Evolutionary conservation across 1,284 basidiomycete genomes (phyloP).

Genomic region (Mrakiaceae sp.): DNA sequence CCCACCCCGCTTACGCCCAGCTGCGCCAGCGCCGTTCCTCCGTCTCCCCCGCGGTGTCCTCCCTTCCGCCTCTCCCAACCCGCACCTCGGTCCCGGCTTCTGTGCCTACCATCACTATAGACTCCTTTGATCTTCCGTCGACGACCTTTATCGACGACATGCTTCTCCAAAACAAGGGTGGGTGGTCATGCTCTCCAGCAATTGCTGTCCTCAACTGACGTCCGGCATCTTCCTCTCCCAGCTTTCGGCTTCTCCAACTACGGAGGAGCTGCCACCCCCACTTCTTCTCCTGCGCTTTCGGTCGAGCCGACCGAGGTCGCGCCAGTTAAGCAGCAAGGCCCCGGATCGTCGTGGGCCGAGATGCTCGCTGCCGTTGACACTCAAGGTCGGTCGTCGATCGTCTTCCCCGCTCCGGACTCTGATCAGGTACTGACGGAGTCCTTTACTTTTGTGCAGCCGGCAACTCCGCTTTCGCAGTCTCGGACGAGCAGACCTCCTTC

Average conservation of each 20-base stretch:
- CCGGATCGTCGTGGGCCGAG: neutral
- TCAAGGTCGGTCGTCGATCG: neutral
- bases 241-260: constrained; percentile 12
- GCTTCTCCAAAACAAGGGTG: constrained; percentile 7
- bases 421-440: neutral
- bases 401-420: neutral
- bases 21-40: constrained; percentile 5
- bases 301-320: neutral
- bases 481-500: neutral
- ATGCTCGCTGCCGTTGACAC: neutral
- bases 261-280: neutral
- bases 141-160: constrained; percentile 1
- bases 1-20: constrained; percentile 1
- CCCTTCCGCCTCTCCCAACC: constrained; percentile 6
- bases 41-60: neutral
- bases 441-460: neutral
- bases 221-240: too few relatives aligned
- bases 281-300: neutral
- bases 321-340: neutral
- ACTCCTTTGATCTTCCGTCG: constrained; percentile 10
- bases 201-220: too few relatives aligned
- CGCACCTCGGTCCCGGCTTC: constrained; percentile 3
- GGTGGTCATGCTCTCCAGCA: too few relatives aligned
- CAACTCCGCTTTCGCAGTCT: neutral
- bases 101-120: neutral